Percentiles rank a stretch among this genome's conserved stretches.
Evolutionary conservation across 1,139 yeast species (phyloP).

Genomic region (Lodderomyces jiufengensis): DNA sequence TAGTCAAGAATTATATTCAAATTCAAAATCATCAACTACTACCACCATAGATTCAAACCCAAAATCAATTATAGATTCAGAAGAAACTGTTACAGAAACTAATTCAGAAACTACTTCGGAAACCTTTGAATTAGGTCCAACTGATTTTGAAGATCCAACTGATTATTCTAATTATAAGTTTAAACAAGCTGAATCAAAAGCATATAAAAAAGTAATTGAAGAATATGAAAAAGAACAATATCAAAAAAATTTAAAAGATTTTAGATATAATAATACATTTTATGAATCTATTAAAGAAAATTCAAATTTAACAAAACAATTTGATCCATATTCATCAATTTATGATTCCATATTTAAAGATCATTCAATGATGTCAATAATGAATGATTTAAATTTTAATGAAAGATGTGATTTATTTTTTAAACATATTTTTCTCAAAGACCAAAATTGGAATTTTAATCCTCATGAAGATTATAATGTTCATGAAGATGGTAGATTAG

Average conservation of each 20-base stretch:
- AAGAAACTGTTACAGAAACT: background rate
- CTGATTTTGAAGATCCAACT: too few relatives aligned
- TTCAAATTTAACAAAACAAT: conserved; percentile 8
- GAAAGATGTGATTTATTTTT: conserved; percentile 32
- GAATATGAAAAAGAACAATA: conserved; percentile 1
- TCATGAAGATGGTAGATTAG: conserved; percentile 4
- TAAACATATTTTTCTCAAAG: conserved; percentile 20
- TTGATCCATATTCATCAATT: conserved; percentile 17
- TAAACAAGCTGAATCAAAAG: background rate
- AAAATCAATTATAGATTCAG: conserved; percentile 7
- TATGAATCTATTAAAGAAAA: background rate
- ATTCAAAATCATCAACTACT: background rate
- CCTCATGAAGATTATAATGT: conserved; percentile 22
- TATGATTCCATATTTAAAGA: conserved; percentile 22
- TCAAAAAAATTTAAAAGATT: conserved; percentile 2
- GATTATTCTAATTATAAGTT: too few relatives aligned
- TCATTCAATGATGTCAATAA: conserved; percentile 21
- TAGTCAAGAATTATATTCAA: conserved; percentile 1
- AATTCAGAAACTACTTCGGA: too few relatives aligned
- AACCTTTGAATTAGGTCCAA: too few relatives aligned
- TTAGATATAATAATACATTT: background rate
- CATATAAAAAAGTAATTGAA: background rate
- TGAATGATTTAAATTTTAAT: conserved; percentile 19
- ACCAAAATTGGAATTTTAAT: conserved; percentile 26
- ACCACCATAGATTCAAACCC: conserved; percentile 6